Evolutionary conservation across 2,329 filamentous ascomycete species (phyloP), one percentile per base, ranked within the genome.

Genomic region (Neodidymelliopsis sp.): DNA sequence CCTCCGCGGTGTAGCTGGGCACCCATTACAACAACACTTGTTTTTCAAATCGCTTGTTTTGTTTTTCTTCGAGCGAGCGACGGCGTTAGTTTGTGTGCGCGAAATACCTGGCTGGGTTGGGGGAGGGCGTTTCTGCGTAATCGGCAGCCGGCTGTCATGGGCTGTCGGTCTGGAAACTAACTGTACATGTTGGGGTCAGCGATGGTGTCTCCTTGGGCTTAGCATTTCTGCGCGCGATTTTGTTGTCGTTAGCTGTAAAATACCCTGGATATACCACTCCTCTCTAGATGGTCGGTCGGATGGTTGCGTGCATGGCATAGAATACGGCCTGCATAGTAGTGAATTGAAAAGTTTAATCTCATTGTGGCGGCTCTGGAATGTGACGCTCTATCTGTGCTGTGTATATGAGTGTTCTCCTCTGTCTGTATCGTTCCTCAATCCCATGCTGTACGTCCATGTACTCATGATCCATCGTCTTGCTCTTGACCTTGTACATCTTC

Each of bases 231-330:
- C 49, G 50, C 47, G 56, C 23, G 33, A 38, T 50, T 37, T 44
- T 44, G 33, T 33, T 16, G 22, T 27, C n/a, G 30, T 46, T 52
- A 39, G 43, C 54, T 68, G 63, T 69, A 66, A 56, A 66, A 67
- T 68, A 68, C 65, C 65, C 65, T 62, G 59, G 67, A 59, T 68
- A 65, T 67, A 66, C 65, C 65, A 65, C 63, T 70, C 67, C 65
- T 67, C 65, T 69, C 66, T 68, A 68, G 64, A 67, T 30, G 48
- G 41, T 34, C 10, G 29, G 35, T 7, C 4, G 23, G 35, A 15
- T 4, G 34, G 20, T 22, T 20, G 31, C 6, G 28, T 10, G 6
- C 27, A 35, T 36, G 38, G 42, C 23, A 40, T 44, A 45, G 41
- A 36, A 41, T 44, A 45, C 16, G 13, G 47, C 35, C 36, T 44